These are phyloP conservation scores for Thecaphora thlaspeos DNA, from an alignment of 1,284 basidiomycete genomes.

Conservation along the genomic window DNA sequence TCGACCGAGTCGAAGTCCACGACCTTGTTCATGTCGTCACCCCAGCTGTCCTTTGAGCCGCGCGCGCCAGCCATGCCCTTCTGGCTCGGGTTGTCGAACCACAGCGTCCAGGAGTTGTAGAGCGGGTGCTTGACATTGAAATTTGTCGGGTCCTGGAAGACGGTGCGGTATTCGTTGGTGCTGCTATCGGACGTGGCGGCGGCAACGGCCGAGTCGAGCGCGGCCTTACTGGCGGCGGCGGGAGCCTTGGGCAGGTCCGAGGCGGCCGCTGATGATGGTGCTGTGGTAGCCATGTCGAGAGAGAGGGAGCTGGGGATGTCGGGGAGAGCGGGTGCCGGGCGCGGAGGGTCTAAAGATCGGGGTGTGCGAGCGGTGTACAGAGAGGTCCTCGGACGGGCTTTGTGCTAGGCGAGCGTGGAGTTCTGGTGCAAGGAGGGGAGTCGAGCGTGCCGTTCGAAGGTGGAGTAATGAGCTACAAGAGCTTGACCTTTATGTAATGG, in stretches of 20 bases:
- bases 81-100: constrained; percentile 56
- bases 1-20: constrained; percentile 54
- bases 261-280: not conserved
- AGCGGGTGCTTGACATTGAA: constrained; percentile 58
- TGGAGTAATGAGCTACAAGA: no score
- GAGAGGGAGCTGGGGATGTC: no score
- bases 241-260: constrained; percentile 35
- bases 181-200: constrained; percentile 5
- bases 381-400: no score
- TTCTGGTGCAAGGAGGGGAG: no score
- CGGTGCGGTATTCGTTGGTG: constrained; percentile 42
- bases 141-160: constrained; percentile 52
- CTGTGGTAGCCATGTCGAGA: not conserved
- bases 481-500: no score
- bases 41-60: constrained; percentile 55
- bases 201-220: constrained; percentile 41
- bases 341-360: no score
- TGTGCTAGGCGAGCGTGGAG: no score
- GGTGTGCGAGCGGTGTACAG: no score
- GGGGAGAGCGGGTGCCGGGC: no score
- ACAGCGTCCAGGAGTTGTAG: constrained; percentile 55
- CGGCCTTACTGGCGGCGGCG: constrained; percentile 42
- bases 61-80: constrained; percentile 47
- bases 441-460: no score
- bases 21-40: constrained; percentile 56